Evolutionary conservation across 169 alveolate genomes (phyloP).

Genomic region (Plasmodium falciparum): DNA sequence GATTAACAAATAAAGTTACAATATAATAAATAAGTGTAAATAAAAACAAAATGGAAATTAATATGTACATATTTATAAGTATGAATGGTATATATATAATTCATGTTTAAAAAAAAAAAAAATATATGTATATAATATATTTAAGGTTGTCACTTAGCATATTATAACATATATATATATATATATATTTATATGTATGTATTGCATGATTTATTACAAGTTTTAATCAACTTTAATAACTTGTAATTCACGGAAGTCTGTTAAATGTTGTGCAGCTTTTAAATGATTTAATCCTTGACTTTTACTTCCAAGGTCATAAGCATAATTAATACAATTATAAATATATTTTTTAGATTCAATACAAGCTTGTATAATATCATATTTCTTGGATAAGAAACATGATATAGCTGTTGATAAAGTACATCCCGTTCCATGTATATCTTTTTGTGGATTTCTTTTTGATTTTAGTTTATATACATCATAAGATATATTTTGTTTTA

Average conservation of each 20-base stretch:
- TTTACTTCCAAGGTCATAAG: conserved; percentile 35
- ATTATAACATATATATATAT: too few species aligned
- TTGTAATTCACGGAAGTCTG: conserved; percentile 16
- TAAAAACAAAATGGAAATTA: too few species aligned
- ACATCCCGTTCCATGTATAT: conserved; percentile 64
- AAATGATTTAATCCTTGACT: conserved; percentile 52
- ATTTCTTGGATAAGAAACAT: conserved; percentile 37
- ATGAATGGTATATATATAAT: too few species aligned
- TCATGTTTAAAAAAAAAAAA: too few species aligned
- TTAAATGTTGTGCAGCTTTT: conserved; percentile 43
- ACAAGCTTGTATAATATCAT: conserved; percentile 21
- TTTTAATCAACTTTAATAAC: conserved; percentile 29
- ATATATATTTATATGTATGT: too few species aligned
- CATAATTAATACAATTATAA: conserved; percentile 39
- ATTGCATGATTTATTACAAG: neutral
- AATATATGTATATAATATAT: too few species aligned
- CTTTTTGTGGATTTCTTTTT: conserved; percentile 18
- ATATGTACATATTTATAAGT: too few species aligned
- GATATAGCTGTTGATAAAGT: conserved; percentile 58
- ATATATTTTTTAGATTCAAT: conserved; percentile 47
- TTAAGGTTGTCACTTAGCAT: too few species aligned
- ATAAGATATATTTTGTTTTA: neutral
- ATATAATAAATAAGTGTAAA: too few species aligned
- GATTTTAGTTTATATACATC: conserved; percentile 41
- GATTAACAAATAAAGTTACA: too few species aligned